A percentile compares a stretch with the other conserved stretches of the same genome.
Conservation (phyloP, 129 eudicot genomes). For the Artemisia tridentata region DNA sequence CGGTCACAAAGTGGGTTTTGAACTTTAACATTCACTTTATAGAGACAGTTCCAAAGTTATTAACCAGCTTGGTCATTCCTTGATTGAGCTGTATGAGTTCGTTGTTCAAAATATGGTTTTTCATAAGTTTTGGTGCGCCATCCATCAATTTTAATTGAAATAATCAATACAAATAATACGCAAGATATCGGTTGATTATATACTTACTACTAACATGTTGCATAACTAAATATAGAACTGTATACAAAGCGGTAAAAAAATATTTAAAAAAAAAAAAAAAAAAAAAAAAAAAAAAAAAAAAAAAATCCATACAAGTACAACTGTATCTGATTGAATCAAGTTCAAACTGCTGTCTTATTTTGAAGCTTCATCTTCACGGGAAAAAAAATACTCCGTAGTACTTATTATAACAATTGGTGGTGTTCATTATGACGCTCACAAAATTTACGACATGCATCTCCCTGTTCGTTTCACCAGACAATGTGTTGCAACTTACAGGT, state of each 20-base stretch:
- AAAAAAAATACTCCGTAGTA: constrained; percentile 1
- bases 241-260: neutral
- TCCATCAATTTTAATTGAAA: too few species aligned
- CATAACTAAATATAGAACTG: too few species aligned
- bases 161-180: too few species aligned
- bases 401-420: neutral
- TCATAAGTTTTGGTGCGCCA: too few species aligned
- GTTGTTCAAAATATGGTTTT: too few species aligned
- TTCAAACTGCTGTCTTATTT: constrained; percentile 21
- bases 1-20: too few species aligned
- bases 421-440: constrained; percentile 4
- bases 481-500: neutral
- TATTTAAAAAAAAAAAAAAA: neutral
- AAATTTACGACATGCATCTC: constrained; percentile 1
- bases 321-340: neutral
- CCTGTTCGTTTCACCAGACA: neutral
- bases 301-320: neutral
- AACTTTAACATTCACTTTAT: too few species aligned
- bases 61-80: too few species aligned
- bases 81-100: too few species aligned
- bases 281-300: neutral
- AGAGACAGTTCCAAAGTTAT: too few species aligned
- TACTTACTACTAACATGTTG: too few species aligned
- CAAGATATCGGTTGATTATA: too few species aligned
- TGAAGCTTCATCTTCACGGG: constrained; percentile 10